Base-by-base conservation (phyloP, 2,329 filamentous ascomycete species). In the Triangularia setosa region DNA sequence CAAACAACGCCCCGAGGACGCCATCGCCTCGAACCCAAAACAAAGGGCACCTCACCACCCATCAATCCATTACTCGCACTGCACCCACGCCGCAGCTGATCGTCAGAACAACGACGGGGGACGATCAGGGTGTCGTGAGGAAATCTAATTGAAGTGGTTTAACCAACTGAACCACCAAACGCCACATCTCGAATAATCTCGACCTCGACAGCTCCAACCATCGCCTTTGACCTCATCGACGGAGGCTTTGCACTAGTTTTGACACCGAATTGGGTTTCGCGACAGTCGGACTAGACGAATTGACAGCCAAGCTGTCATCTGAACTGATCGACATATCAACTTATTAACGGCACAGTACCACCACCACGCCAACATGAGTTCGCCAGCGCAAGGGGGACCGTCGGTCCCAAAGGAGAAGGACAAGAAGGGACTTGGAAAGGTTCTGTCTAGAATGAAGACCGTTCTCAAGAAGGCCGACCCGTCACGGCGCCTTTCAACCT, bases 361-460 rank as follows among this genome's bases (percentile, higher is more conserved):
- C 61, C 24, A 53, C 48, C 56, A 63, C 55, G 62, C 56, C 58
- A 73, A 40, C 64, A 83, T 82, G 80, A 81, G 79, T 65, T 79
- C 80, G 12, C 73, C 76, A 54, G 75, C 77, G 62, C 79, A 76
- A 65, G 72, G 72, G 58, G 76, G 75, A 69, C 74, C 75, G 44
- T 75, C 73, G 60, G 72, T 69, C 64, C 70, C 73, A 54, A 77
- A 75, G 70, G 78, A 79, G 61, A 77, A 75, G 70, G 78, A 80
- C 69, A 83, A 79, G 75, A 83, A 77, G 72, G 78, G 79, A 12
- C 69, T 85, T 27, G 79, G 78, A 62, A 83, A 77, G 70, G 75
- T 84, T 21, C 66, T 85, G 30, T 79, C 79, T 35, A 77, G 80
- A 35, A 77, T 83, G 71, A 85, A 80, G 77, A 81, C 81, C 2